Conservation (phyloP, 768 basidiomycete species). For the Collybia sp. region DNA sequence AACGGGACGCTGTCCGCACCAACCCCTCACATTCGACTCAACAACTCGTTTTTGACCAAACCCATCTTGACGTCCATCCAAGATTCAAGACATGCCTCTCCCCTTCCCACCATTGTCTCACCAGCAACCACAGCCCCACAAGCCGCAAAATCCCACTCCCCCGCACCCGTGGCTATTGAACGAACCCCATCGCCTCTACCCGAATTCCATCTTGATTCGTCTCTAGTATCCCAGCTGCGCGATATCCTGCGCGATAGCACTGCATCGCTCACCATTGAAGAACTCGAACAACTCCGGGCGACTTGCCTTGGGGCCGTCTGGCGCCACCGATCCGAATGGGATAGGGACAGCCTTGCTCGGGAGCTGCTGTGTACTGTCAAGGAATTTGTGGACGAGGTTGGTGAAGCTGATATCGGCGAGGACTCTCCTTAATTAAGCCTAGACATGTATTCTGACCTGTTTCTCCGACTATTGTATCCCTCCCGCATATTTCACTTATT, state of each 20-base stretch:
- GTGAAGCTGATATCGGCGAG: constrained; percentile 5
- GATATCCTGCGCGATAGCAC: constrained; percentile 51
- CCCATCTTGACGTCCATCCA: constrained; percentile 7
- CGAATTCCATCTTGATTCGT: constrained; percentile 65
- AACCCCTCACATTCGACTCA: constrained; percentile 8
- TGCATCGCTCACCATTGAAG: constrained; percentile 65
- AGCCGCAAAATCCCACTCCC: constrained; percentile 13
- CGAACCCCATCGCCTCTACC: constrained; percentile 69
- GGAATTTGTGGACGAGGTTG: constrained; percentile 66
- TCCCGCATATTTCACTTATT: background rate
- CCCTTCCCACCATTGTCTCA: constrained; percentile 9
- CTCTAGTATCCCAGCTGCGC: constrained; percentile 43
- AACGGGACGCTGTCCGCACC: constrained; percentile 2
- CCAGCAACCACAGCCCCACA: constrained; percentile 18
- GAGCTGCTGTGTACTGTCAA: constrained; percentile 54
- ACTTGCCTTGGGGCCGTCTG: constrained; percentile 78
- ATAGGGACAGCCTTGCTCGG: constrained; percentile 59
- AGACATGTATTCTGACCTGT: background rate
- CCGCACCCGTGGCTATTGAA: constrained; percentile 46
- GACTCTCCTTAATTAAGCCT: background rate
- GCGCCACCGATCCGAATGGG: constrained; percentile 80
- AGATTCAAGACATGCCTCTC: background rate
- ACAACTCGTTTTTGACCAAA: constrained; percentile 13
- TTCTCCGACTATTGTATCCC: background rate
- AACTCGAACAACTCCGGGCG: constrained; percentile 92